Evolutionary conservation across 2,329 filamentous ascomycete species (phyloP).

Genomic region (Cladophialophora yegresii): DNA sequence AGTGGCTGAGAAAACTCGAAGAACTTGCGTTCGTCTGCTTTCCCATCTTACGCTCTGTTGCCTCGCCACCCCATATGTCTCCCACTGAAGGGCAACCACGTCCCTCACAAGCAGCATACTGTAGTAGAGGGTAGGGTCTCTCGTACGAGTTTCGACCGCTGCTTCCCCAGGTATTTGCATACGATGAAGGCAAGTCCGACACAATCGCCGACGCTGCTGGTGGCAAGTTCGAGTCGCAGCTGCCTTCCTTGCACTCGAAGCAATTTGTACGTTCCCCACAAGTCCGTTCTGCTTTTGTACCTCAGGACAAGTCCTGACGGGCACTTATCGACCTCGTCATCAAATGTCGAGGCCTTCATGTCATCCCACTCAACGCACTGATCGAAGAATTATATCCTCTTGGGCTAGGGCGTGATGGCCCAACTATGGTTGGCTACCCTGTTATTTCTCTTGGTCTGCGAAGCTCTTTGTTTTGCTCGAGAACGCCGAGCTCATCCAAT

Average conservation of each 20-base stretch:
- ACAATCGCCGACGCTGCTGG: background rate
- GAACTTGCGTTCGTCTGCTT: background rate
- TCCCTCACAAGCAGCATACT: background rate
- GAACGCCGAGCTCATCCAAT: background rate
- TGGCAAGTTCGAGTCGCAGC: background rate
- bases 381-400: background rate
- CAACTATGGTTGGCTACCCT: background rate
- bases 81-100: background rate
- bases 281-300: background rate
- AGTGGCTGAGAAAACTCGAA: constrained; percentile 1
- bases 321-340: background rate
- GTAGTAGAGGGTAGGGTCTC: background rate
- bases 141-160: background rate
- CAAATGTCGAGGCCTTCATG: background rate
- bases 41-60: background rate
- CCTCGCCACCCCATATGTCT: background rate
- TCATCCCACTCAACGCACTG: background rate
- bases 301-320: background rate
- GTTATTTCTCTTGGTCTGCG: background rate
- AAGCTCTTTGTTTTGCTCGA: background rate
- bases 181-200: too few species aligned
- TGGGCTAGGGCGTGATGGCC: background rate
- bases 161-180: background rate
- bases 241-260: background rate
- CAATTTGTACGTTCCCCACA: background rate